These are phyloP conservation scores for Zygnema circumcarinatum DNA, from an alignment of 139 green algal genomes.

Conservation along the genomic window DNA sequence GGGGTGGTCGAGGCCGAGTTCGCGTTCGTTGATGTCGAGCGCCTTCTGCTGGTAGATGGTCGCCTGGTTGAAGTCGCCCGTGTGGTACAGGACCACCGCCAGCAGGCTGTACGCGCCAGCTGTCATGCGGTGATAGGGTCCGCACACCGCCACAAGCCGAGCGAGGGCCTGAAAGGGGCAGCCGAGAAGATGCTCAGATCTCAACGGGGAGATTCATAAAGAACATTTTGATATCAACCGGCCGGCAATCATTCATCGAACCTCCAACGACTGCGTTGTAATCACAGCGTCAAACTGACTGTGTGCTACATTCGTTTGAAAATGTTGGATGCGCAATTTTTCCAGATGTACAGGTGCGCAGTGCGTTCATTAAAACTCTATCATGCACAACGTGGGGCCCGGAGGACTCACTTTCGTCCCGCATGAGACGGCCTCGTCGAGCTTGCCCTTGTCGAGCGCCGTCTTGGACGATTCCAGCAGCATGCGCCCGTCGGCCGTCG, in stretches of 20 bases:
- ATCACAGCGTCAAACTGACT: too few species aligned
- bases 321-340: too few species aligned
- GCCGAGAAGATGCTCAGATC: neutral
- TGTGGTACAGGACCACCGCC: constrained; percentile 68
- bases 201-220: neutral
- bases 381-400: neutral
- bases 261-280: too few species aligned
- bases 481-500: constrained; percentile 48
- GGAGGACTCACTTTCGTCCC: constrained; percentile 47
- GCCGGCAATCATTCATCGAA: too few species aligned
- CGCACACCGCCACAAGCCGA: constrained; percentile 55
- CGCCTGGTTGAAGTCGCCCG: constrained; percentile 66
- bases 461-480: constrained; percentile 62
- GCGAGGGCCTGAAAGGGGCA: constrained; percentile 42
- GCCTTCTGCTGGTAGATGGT: constrained; percentile 63
- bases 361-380: too few species aligned
- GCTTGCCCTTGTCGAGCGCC: constrained; percentile 63
- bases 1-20: constrained; percentile 67
- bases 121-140: constrained; percentile 55
- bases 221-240: too few species aligned
- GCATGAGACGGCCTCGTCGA: constrained; percentile 56
- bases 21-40: constrained; percentile 60
- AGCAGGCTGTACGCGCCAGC: constrained; percentile 65
- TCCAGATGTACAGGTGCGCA: too few species aligned
- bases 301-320: too few species aligned